Conservation (phyloP, 2,329 filamentous ascomycete species). For the Colletotrichum liriopes region DNA sequence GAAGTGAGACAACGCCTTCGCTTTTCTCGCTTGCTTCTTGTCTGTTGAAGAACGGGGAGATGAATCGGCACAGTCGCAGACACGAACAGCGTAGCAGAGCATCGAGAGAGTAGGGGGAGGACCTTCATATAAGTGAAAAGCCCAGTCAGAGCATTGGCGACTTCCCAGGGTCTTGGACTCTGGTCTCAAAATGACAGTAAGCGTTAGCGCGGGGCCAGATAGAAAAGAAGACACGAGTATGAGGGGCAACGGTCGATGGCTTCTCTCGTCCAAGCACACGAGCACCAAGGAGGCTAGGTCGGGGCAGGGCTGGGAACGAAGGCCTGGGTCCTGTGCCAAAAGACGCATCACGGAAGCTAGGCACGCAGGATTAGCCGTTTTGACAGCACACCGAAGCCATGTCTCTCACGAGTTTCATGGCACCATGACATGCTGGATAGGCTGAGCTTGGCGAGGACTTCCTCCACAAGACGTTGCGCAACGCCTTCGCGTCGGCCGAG, state of each 20-base stretch:
- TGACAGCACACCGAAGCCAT: constrained; percentile 35
- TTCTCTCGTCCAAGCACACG: neutral
- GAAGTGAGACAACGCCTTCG: constrained; percentile 22
- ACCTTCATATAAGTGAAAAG: constrained; percentile 7
- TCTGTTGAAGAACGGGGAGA: constrained; percentile 27
- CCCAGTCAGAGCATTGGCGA: neutral
- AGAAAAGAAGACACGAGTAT: neutral
- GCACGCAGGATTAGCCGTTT: constrained; percentile 21
- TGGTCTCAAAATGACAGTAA: constrained; percentile 1
- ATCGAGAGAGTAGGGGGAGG: neutral
- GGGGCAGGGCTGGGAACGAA: constrained; percentile 1
- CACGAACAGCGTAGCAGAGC: neutral
- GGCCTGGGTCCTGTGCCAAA: constrained; percentile 11
- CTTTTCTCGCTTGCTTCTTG: constrained; percentile 23
- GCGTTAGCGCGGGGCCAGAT: constrained; percentile 1
- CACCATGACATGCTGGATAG: constrained; percentile 23
- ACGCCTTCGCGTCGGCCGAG: constrained; percentile 24
- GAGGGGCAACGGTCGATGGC: constrained; percentile 15
- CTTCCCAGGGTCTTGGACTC: constrained; percentile 3
- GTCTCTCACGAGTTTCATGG: constrained; percentile 27
- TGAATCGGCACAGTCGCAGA: neutral
- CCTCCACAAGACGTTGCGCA: constrained; percentile 10
- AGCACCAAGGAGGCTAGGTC: constrained; percentile 4
- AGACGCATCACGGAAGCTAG: constrained; percentile 14
- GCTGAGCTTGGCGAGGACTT: constrained; percentile 17